Evolutionary conservation across 177 flowering plant genomes (phyloP), one percentile per base, ranked within the genome.

Genomic region (Vitis hybrid): DNA sequence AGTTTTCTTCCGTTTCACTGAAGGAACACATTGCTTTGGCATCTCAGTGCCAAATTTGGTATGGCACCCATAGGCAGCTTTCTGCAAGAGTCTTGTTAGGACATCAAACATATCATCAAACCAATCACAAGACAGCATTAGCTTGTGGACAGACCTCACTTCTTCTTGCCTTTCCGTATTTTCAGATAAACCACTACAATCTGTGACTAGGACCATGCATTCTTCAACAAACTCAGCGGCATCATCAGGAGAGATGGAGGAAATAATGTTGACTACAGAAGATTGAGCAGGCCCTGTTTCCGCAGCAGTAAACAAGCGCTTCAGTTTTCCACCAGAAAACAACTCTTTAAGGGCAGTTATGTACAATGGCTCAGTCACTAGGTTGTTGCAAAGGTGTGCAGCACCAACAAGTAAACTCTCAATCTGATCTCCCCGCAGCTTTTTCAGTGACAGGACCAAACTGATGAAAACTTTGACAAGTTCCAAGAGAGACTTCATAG

Each of bases 141-240:
- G 76, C 76, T 85, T 88, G 65, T 92, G 98, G 72, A 82, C 94
- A 65, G 89, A 83, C 73, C 93, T 87, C 69, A 91, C 88, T 83
- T 83, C 87, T 72, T 76, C 84, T 84, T 96, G 97, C 78, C 66
- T 83, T 68, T 88, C 91, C 17, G 67, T 70, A 78, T 82, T 74
- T 66, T 76, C 88, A 56, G 81, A 72, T 78, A 96, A 77, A 73
- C 83, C 83, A 60, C 68, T 66, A 74, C 91, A 89, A 51, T 86
- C 75, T 18, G 74, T 82, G 54, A 91, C 71, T 57, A 82, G 54
- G 55, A 11, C 63, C 82, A 87, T 80, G 81, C 92, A 86, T 66
- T 85, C 80, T 62, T 84, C 78, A 64, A 88, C 74, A 79, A 91
- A 81, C 17, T 59, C 83, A 75, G 72, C 69, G 3, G 71, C 83